Evolutionary conservation across 2,329 filamentous ascomycete species (phyloP), one percentile per base, ranked within the genome.

Genomic region (Capronia coronata): DNA sequence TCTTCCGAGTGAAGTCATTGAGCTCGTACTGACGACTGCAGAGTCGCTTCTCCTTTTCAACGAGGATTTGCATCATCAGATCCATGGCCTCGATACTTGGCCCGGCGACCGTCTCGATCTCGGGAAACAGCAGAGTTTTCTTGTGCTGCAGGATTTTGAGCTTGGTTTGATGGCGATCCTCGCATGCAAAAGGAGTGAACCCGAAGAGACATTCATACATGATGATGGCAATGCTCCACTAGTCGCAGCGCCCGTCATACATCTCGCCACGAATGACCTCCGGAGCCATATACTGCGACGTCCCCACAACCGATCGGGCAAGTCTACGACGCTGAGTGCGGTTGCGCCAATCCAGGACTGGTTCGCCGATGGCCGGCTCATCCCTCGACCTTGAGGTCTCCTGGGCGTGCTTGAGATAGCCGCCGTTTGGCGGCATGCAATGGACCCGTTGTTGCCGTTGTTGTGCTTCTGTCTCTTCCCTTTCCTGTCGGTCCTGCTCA

Each of bases 241-340:
- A 97, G 68, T 97, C 91, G 68, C 91, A 97, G 63, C 91, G 78
- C 23, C 87, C 91, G 68, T 97, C 93, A 66, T 97, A 97, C 30
- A 77, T 71, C 42, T 88, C 78, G 22, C 90, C 87, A 57, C 78
- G 75, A 50, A 96, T 83, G 14, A 97, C 87, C 71, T 97, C 93
- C 1, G 91, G 91, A 0, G 93, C 91, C 93, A 96, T 97, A 71
- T 97, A 97, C 64, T 96, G 91, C 65, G 89, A 95, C 2, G 93
- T 97, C 2, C 91, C 91, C 9, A 97, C 91, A 1, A 95, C 82
- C 39, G 89, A 95, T 59, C 83, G 80, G 1, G 91, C 91, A 27
- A 87, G 77, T 27, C 79, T 78, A 32, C 88, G 81, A 58, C 82
- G 84, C 21, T 84, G 78, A 54, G 75, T 77, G 13, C 75, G 74